Evolutionary conservation across 371 early-diverging fungal species (phyloP).

Genomic region (Dichotomocladium elegans): DNA sequence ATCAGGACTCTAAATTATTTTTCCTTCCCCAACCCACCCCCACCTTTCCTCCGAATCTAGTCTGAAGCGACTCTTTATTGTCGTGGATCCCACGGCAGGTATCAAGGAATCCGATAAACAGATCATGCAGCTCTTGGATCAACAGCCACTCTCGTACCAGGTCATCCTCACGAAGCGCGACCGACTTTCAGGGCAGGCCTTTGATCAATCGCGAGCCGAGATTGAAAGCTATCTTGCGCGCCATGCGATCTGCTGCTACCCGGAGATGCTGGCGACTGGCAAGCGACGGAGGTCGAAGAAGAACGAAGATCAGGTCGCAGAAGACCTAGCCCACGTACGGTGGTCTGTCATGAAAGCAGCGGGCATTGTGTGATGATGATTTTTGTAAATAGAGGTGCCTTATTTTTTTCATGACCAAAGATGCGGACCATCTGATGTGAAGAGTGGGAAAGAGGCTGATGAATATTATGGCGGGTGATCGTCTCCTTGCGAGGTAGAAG

Average conservation of each 20-base stretch:
- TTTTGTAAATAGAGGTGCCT: not conserved
- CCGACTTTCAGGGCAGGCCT: slow-evolving; percentile 41
- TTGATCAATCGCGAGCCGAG: slow-evolving; percentile 27
- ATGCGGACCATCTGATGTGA: too few species aligned
- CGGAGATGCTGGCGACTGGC: slow-evolving; percentile 39
- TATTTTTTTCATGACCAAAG: too few species aligned
- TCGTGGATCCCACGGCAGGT: slow-evolving; percentile 68
- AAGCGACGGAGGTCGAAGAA: slow-evolving; percentile 27
- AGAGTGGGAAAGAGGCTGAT: too few species aligned
- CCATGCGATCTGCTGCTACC: slow-evolving; percentile 54
- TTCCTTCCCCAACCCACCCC: too few species aligned
- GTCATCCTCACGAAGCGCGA: slow-evolving; percentile 69
- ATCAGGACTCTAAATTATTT: not conserved
- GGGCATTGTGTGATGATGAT: not conserved
- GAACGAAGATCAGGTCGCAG: slow-evolving; percentile 9
- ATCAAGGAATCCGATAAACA: slow-evolving; percentile 61
- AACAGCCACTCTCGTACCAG: slow-evolving; percentile 56
- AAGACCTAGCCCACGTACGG: slow-evolving; percentile 25
- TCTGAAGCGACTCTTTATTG: slow-evolving; percentile 58
- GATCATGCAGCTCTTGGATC: slow-evolving; percentile 56
- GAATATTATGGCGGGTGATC: too few species aligned
- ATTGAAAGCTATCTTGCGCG: slow-evolving; percentile 46
- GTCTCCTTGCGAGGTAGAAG: too few species aligned
- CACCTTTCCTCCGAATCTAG: slow-evolving; percentile 21
- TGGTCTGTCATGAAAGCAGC: slow-evolving; percentile 30